Evolutionary conservation across 768 basidiomycete genomes (phyloP), one percentile per base, ranked within the genome.

Genomic region (Boletus patriciae): DNA sequence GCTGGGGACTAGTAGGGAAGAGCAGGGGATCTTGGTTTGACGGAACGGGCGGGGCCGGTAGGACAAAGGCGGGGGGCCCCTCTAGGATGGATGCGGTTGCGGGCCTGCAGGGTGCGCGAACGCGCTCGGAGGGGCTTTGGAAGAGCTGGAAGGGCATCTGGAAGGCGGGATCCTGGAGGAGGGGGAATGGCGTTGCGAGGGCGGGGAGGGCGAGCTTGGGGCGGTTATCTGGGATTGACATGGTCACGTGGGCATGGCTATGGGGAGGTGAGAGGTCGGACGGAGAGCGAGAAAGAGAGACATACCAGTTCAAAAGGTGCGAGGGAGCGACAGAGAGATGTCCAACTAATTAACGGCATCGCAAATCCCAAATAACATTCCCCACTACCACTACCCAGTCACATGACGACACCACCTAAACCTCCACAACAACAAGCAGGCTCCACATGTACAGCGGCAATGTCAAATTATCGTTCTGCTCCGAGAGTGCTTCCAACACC

Each of bases 391-490:
- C 59, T 58, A 64, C 48, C 43, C 41, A 40, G 62, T 67, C 66
- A 67, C 66, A 55, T 70, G 66, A 69, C 52, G 25, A 29, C n/a
- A 31, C 9, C 50, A 16, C 16, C 57, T 65, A 67, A 56, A 59
- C 61, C 52, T 75, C 78, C 8, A 80, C 77, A 48, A 94, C 73
- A 33, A 87, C 86, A 34, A 94, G 77, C 75, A 93, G 78, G 68
- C 90, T 89, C 94, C 94, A 99, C 78, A 95, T 86, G 71, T 89
- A 98, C 73, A 98, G 75, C n/a, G 97, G 96, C 59, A 99, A 77
- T 41, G 92, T 93, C 62, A 99, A 78, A 74, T 99, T 99, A 74
- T 99, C 97, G 73, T 98, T 98, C 75, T 99, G 97, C 68, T 88
- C 88, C 19, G 92, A 93, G 54, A 94, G 73, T 16, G 94, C 97